A percentile compares a stretch with the other conserved stretches of the same genome.
These are phyloP conservation scores for Phalaenopsis aphrodite DNA, from an alignment of 106 monocot species.

Conservation along the genomic window DNA sequence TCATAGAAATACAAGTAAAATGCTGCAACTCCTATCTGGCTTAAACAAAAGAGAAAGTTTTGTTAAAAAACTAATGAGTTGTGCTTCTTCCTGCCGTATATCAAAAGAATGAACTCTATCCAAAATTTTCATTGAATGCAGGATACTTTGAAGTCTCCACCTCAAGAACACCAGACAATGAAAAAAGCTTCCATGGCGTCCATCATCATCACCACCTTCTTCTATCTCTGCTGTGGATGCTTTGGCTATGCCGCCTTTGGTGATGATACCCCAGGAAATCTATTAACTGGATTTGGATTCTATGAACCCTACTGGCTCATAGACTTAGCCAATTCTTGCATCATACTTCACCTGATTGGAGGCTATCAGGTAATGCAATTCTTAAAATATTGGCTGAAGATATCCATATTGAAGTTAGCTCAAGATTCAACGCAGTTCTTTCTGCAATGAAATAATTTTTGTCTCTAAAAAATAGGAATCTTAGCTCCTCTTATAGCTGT, in stretches of 20 bases:
- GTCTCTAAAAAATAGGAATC: no score
- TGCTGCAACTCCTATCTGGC: not conserved
- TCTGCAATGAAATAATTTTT: no score
- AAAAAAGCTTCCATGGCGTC: conserved; percentile 66
- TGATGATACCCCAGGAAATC: conserved; percentile 72
- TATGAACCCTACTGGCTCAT: conserved; percentile 88
- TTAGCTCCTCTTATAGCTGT: no score
- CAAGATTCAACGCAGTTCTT: no score
- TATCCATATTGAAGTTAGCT: no score
- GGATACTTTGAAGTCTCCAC: conserved; percentile 88
- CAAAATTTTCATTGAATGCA: conserved; percentile 2
- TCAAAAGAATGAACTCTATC: not conserved
- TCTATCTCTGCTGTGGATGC: conserved; percentile 91
- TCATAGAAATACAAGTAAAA: conserved; percentile 76
- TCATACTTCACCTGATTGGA: conserved; percentile 76
- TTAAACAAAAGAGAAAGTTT: not conserved
- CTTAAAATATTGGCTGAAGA: not conserved
- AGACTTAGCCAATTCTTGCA: conserved; percentile 81
- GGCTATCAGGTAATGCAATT: conserved; percentile 66
- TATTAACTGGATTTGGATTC: conserved; percentile 86
- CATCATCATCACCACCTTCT: conserved; percentile 67
- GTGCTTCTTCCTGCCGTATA: not conserved
- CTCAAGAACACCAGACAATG: conserved; percentile 75
- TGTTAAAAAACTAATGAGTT: not conserved
- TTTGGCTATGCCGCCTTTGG: conserved; percentile 96